Evolutionary conservation across 257 asterid species (phyloP).

Genomic region (Penstemon eatonii): DNA sequence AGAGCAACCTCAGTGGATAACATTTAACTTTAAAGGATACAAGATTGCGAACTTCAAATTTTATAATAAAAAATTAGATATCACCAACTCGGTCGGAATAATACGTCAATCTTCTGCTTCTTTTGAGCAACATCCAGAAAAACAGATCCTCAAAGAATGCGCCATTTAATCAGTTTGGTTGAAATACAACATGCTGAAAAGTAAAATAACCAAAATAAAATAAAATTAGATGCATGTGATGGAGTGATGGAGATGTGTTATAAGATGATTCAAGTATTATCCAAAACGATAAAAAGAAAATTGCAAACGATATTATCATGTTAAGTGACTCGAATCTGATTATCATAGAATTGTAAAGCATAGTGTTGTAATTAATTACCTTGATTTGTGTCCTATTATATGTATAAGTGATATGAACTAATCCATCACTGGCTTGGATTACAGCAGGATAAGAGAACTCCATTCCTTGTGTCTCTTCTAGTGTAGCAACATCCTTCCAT

Average conservation of each 20-base stretch:
- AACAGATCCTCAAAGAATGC: conserved; percentile 20
- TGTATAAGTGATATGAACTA: conserved; percentile 85
- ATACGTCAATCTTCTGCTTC: no score
- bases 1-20: no score
- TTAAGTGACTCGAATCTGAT: not conserved
- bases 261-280: not conserved
- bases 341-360: not conserved
- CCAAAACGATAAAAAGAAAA: not conserved
- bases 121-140: conserved; percentile 1
- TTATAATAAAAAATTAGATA: not conserved
- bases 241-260: not conserved
- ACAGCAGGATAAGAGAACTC: conserved; percentile 98
- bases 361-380: conserved; percentile 40
- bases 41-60: no score
- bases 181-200: conserved; percentile 68
- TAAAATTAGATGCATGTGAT: conserved; percentile 16
- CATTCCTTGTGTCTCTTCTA: conserved; percentile 74
- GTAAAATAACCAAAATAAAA: not conserved
- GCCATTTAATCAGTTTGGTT: conserved; percentile 39
- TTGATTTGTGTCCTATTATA: conserved; percentile 84
- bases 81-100: not conserved
- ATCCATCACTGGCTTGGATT: conserved; percentile 72
- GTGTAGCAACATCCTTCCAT: conserved; percentile 67
- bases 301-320: not conserved
- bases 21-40: no score